phyloP scores from a whole-genome alignment of 352 stramenopile species.

The Phytophthora quininea region DNA sequence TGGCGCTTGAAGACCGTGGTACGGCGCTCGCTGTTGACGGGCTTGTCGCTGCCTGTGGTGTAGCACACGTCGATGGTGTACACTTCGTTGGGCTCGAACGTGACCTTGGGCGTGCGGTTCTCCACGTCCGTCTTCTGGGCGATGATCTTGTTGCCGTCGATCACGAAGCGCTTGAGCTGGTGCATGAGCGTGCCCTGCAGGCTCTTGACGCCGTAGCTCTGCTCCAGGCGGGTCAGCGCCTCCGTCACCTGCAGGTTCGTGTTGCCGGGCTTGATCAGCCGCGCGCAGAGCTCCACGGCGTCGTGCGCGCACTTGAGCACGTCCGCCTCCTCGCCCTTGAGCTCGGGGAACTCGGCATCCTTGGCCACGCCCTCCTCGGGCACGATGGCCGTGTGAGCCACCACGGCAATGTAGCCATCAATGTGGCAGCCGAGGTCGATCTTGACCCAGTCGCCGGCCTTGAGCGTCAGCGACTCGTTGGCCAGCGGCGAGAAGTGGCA shows the following conservation, averaged over 20 bases:
- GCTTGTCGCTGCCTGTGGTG: constrained; percentile 97
- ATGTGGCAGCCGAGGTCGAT: constrained; percentile 99
- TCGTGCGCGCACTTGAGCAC: constrained; percentile 97
- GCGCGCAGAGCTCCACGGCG: constrained; percentile 95
- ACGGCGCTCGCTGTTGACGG: constrained; percentile 86
- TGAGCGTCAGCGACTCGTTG: constrained; percentile 78
- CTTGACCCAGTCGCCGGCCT: constrained; percentile 90
- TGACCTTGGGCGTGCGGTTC: constrained; percentile 82
- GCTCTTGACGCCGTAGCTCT: constrained; percentile 96
- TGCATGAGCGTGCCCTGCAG: constrained; percentile 99
- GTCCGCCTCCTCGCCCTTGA: constrained; percentile 89
- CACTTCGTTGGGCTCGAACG: constrained; percentile 97
- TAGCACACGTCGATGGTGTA: constrained; percentile 99
- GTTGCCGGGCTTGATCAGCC: constrained; percentile 97
- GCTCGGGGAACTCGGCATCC: constrained; percentile 59
- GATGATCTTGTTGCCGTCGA: constrained; percentile 98
- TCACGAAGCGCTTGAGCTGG: constrained; percentile 99
- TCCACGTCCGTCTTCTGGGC: constrained; percentile 92
- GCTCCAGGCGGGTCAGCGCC: constrained; percentile 94
- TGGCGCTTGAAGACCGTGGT: constrained; percentile 99
- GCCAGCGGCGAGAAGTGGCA: constrained; percentile 98
- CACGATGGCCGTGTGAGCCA: constrained; percentile 98
- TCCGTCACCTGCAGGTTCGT: constrained; percentile 97
- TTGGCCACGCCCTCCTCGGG: constrained; percentile 70
- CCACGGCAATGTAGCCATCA: constrained; percentile 99